Evolutionary conservation across 2,329 filamentous ascomycete genomes (phyloP).

Genomic region (Penicillium sp.): DNA sequence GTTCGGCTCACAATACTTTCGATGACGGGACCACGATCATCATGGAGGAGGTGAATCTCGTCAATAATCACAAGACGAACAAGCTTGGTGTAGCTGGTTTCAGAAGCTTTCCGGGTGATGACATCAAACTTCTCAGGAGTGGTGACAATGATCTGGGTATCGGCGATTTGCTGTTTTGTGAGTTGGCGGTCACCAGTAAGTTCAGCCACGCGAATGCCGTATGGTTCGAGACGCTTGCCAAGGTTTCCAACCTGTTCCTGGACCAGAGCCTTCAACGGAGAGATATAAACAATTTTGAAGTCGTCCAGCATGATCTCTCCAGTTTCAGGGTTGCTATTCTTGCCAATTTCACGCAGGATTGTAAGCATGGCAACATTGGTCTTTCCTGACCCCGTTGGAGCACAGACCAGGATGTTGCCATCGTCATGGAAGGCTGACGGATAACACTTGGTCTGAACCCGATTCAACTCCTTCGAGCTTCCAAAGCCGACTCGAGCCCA

Average conservation of each 20-base stretch:
- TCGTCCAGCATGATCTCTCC: constrained; percentile 94
- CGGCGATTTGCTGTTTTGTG: constrained; percentile 96
- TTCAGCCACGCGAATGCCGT: constrained; percentile 90
- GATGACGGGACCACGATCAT: constrained; percentile 92
- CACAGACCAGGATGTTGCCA: constrained; percentile 96
- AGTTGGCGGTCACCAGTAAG: constrained; percentile 96
- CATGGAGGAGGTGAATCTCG: constrained; percentile 95
- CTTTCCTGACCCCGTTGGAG: constrained; percentile 94
- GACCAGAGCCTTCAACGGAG: constrained; percentile 89
- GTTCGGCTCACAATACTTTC: constrained; percentile 96
- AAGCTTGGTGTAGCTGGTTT: constrained; percentile 95
- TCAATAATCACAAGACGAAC: constrained; percentile 95
- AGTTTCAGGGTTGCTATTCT: constrained; percentile 81
- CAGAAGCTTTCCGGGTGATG: constrained; percentile 95
- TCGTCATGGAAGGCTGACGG: constrained; percentile 88
- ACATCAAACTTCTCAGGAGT: constrained; percentile 99
- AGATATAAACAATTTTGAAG: constrained; percentile 98
- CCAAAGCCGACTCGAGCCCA: constrained; percentile 89
- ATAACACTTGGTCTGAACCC: constrained; percentile 92
- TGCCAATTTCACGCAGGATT: constrained; percentile 93
- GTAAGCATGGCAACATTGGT: constrained; percentile 98
- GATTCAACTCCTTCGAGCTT: constrained; percentile 81
- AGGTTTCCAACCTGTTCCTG: constrained; percentile 99
- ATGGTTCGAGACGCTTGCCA: constrained; percentile 82
- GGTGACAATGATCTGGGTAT: constrained; percentile 97